A percentile compares a stretch with the other conserved stretches of the same genome.
phyloP scores from a whole-genome alignment of 306 rosid genomes.

The Acmispon strigosus region DNA sequence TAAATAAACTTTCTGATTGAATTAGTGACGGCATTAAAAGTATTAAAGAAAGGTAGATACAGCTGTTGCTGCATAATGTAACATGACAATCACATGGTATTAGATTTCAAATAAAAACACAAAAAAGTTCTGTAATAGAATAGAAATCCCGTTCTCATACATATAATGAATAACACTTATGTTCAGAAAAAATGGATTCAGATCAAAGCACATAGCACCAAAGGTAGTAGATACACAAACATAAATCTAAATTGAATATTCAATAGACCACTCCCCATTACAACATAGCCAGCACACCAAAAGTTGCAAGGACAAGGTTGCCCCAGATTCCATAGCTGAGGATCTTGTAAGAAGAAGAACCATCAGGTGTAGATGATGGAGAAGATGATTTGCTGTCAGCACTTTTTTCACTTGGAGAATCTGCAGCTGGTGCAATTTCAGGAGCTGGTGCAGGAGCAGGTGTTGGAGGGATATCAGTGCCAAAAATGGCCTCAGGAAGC shows the following conservation, averaged over 20 bases:
- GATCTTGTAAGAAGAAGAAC: constrained; percentile 53
- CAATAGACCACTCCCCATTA: constrained; percentile 25
- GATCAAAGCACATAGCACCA: constrained; percentile 40
- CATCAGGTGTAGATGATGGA: constrained; percentile 40
- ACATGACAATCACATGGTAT: constrained; percentile 16
- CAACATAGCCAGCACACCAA: constrained; percentile 46
- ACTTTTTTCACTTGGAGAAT: constrained; percentile 39
- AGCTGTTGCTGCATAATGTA: constrained; percentile 13
- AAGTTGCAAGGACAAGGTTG: constrained; percentile 49
- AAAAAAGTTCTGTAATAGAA: constrained; percentile 7
- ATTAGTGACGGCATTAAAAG: background rate
- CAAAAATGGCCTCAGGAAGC: constrained; percentile 85
- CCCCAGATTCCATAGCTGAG: constrained; percentile 44
- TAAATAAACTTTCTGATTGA: background rate
- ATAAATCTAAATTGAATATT: constrained; percentile 34
- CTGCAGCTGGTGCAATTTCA: constrained; percentile 63
- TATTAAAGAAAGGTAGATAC: constrained; percentile 2
- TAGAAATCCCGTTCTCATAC: constrained; percentile 40
- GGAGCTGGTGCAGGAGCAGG: constrained; percentile 91
- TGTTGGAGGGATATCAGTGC: constrained; percentile 72
- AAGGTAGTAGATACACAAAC: constrained; percentile 43
- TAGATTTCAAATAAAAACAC: background rate
- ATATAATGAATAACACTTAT: constrained; percentile 46
- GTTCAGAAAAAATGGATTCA: constrained; percentile 60
- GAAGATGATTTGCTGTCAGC: constrained; percentile 44